A percentile compares a stretch with the other conserved stretches of the same genome.
Evolutionary conservation across 352 stramenopile species (phyloP).

Genomic region (Phytophthora meadii): DNA sequence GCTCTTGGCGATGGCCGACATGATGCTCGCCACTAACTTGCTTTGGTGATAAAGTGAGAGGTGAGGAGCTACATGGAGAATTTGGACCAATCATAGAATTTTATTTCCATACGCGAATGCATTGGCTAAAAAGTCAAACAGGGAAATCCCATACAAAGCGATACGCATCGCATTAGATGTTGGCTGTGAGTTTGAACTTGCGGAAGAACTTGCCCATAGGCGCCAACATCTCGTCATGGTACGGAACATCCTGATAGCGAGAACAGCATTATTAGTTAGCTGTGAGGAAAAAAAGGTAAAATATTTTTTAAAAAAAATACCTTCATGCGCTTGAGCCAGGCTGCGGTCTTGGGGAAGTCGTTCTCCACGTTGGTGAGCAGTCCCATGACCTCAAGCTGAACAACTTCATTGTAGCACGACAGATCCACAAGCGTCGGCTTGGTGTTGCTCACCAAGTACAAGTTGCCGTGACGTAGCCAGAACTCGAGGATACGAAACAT

Average conservation of each 20-base stretch:
- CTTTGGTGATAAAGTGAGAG: conserved; percentile 18
- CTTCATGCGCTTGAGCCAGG: conserved; percentile 83
- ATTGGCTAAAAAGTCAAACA: conserved; percentile 32
- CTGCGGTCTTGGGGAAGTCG: conserved; percentile 59
- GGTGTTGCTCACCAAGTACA: conserved; percentile 63
- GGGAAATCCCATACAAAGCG: conserved; percentile 1
- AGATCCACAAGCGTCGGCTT: conserved; percentile 70
- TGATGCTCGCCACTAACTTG: conserved; percentile 27
- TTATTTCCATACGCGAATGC: conserved; percentile 7
- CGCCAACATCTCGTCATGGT: conserved; percentile 71
- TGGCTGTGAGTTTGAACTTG: conserved; percentile 70
- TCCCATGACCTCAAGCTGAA: conserved; percentile 77
- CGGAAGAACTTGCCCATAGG: conserved; percentile 73
- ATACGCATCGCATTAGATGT: conserved; percentile 35
- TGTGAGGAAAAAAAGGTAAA: neutral
- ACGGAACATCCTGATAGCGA: conserved; percentile 50
- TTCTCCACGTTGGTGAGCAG: conserved; percentile 50
- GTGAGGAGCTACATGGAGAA: conserved; percentile 11
- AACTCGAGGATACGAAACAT: conserved; percentile 76
- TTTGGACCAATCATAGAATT: conserved; percentile 29
- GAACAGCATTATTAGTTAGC: neutral
- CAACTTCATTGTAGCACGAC: conserved; percentile 83
- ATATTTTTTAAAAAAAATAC: conserved; percentile 17
- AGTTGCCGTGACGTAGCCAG: conserved; percentile 67
- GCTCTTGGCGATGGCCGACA: conserved; percentile 47